A percentile compares a stretch with the other conserved stretches of the same genome.
phyloP scores from a whole-genome alignment of 257 asterid genomes.

The Solanum habrochaites region DNA sequence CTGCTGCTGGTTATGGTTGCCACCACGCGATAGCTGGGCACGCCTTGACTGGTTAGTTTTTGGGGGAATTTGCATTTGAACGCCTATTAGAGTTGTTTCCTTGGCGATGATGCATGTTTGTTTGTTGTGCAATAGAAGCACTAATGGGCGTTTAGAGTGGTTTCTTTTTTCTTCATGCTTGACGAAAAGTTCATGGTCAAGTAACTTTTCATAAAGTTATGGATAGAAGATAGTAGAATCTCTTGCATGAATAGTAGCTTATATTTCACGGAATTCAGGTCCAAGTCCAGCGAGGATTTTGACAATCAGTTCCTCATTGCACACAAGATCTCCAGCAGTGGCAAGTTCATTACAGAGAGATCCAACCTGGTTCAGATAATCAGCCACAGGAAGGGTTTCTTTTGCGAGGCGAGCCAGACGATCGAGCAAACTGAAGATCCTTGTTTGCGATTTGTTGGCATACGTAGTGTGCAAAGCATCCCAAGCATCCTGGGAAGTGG shows the following conservation, averaged over 20 bases:
- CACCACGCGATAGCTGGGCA: no score
- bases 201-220: no score
- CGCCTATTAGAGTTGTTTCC: no score
- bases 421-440: background rate
- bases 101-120: no score
- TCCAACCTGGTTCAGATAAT: background rate
- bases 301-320: background rate
- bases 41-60: no score
- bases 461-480: background rate
- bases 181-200: no score
- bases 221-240: background rate
- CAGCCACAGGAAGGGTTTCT: background rate
- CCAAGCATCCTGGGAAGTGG: background rate
- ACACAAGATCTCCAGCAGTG: background rate
- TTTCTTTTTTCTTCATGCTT: no score
- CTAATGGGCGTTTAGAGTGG: no score
- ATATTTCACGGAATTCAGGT: background rate
- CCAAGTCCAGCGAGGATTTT: background rate
- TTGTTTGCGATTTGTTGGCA: background rate
- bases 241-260: background rate
- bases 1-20: no score
- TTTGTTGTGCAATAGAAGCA: no score
- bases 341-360: background rate
- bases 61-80: no score
- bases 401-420: background rate